A percentile compares a stretch with the other conserved stretches of the same genome.
Evolutionary conservation across 2,329 filamentous ascomycete species (phyloP).

Genomic region (Colletotrichum siamense): DNA sequence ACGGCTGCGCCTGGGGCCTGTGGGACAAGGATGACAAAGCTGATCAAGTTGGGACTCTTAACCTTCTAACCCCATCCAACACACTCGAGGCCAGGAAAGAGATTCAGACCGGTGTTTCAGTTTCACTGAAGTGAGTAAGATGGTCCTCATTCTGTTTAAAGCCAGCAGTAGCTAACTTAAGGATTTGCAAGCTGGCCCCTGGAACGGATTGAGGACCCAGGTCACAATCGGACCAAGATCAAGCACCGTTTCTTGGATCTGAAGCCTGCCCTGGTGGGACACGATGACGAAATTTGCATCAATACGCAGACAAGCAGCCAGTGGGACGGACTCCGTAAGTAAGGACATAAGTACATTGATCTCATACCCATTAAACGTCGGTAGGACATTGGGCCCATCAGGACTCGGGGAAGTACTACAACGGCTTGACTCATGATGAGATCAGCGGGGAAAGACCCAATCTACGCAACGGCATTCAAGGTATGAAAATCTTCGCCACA

Average conservation of each 20-base stretch:
- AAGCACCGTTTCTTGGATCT: not conserved
- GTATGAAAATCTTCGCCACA: not conserved
- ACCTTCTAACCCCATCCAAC: not conserved
- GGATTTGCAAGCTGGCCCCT: not conserved
- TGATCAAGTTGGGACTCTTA: not conserved
- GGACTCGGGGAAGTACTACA: not conserved
- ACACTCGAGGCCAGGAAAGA: not conserved
- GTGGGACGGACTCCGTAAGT: not conserved
- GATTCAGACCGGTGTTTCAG: not conserved
- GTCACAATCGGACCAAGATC: not conserved
- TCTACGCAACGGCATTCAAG: not conserved
- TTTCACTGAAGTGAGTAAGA: not conserved
- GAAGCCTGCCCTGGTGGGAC: not conserved
- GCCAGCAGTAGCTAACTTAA: not conserved
- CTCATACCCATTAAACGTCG: not conserved
- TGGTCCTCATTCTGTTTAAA: not conserved
- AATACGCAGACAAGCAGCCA: not conserved
- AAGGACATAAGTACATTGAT: rapidly evolving
- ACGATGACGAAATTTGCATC: not conserved
- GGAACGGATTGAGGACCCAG: not conserved
- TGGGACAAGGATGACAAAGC: not conserved
- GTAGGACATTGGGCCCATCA: not conserved
- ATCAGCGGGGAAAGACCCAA: not conserved
- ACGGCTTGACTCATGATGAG: not conserved
- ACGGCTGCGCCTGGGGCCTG: not conserved